Percentiles rank a stretch among this genome's conserved stretches.
These are phyloP conservation scores for Coniella vitis DNA, from an alignment of 2,329 filamentous ascomycete species.

Conservation along the genomic window DNA sequence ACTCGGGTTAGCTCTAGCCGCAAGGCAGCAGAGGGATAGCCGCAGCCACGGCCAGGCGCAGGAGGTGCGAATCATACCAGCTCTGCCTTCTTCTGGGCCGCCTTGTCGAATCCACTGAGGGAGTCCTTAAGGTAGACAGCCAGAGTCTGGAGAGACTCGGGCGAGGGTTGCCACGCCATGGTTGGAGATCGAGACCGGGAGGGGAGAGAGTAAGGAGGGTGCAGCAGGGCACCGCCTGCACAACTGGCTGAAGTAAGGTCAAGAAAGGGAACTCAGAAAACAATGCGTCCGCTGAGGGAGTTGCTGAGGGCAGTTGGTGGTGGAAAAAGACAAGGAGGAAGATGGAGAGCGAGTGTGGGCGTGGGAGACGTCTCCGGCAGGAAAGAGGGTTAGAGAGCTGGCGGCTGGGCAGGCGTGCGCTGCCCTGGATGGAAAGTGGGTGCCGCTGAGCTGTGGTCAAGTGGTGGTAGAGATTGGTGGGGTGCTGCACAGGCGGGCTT, in stretches of 20 bases:
- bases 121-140: slow-evolving; percentile 87
- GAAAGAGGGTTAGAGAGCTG: background rate
- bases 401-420: slow-evolving; percentile 3
- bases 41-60: background rate
- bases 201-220: slow-evolving; percentile 1
- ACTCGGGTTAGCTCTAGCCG: too few relatives aligned
- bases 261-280: background rate
- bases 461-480: slow-evolving; percentile 5
- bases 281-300: background rate
- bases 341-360: background rate
- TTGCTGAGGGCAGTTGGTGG: too few relatives aligned
- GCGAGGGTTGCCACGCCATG: slow-evolving; percentile 91
- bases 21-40: background rate
- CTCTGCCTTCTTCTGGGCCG: slow-evolving; percentile 83
- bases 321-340: background rate
- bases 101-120: slow-evolving; percentile 73
- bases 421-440: background rate
- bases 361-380: background rate
- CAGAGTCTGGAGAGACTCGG: slow-evolving; percentile 83
- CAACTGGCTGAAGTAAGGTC: slow-evolving; percentile 3
- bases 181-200: slow-evolving; percentile 2
- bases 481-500: slow-evolving; percentile 1
- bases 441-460: slow-evolving; percentile 1
- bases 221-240: slow-evolving; percentile 15
- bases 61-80: slow-evolving; percentile 50